These are phyloP conservation scores for Cladorrhinum sp. DNA, from an alignment of 2,329 filamentous ascomycete species.

Conservation along the genomic window DNA sequence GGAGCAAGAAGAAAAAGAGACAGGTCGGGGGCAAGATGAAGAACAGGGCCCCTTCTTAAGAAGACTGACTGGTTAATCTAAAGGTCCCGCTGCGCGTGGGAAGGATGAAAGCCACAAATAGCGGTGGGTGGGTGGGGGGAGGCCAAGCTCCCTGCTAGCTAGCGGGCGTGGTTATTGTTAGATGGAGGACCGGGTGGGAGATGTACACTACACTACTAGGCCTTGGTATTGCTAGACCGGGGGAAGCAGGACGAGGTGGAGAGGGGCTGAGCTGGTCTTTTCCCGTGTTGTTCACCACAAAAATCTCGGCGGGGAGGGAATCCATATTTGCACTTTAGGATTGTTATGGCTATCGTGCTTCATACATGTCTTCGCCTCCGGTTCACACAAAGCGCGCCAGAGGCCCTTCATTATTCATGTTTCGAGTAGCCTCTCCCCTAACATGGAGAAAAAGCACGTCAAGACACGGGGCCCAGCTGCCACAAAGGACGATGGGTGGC, in stretches of 20 bases:
- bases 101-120: conserved; percentile 5
- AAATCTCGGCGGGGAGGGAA: not conserved
- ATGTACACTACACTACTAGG: no score
- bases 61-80: not conserved
- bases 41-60: not conserved
- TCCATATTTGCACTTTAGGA: not conserved
- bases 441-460: not conserved
- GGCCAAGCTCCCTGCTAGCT: not conserved
- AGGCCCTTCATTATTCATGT: not conserved
- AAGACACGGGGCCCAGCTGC: not conserved
- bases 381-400: not conserved
- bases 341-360: not conserved
- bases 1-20: conserved; percentile 2
- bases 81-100: not conserved
- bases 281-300: not conserved
- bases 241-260: not conserved
- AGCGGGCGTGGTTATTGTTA: not conserved
- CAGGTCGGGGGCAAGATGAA: not conserved
- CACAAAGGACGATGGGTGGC: not conserved
- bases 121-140: conserved; percentile 6
- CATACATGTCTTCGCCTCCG: not conserved
- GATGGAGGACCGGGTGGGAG: not conserved
- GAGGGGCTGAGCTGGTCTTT: not conserved
- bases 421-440: not conserved
- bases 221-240: not conserved